phyloP scores from a whole-genome alignment of 2,329 filamentous ascomycete genomes.

The Epichloe aotearoae region DNA sequence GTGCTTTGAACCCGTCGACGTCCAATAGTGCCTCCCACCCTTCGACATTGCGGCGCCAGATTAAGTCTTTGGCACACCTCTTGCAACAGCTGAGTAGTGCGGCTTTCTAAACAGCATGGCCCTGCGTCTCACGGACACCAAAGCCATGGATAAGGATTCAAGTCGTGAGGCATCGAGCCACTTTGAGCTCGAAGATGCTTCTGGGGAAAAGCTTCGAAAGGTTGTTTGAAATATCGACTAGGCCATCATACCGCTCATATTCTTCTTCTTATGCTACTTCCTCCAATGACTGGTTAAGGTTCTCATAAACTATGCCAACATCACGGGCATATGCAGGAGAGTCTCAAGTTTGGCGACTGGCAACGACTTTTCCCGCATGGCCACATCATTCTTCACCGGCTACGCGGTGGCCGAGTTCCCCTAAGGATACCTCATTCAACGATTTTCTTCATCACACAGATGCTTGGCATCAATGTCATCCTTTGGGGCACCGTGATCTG shows the following conservation, averaged over 20 bases:
- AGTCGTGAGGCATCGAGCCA: slow-evolving; percentile 1
- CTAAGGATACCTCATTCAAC: slow-evolving; percentile 19
- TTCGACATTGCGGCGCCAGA: too few relatives aligned
- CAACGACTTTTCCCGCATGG: slow-evolving; percentile 20
- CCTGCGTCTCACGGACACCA: neutral
- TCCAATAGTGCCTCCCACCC: too few relatives aligned
- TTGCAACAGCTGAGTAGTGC: neutral
- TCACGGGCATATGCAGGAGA: slow-evolving; percentile 17
- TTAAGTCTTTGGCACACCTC: too few relatives aligned
- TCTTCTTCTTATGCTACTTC: slow-evolving; percentile 15
- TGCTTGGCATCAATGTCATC: slow-evolving; percentile 20
- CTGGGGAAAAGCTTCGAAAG: neutral
- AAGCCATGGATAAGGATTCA: neutral
- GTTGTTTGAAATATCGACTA: slow-evolving; percentile 15
- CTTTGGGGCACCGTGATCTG: slow-evolving; percentile 27
- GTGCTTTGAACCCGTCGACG: too few relatives aligned
- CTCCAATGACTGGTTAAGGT: slow-evolving; percentile 17
- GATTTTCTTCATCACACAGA: slow-evolving; percentile 18
- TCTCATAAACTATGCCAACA: slow-evolving; percentile 17
- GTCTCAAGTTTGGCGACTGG: slow-evolving; percentile 15
- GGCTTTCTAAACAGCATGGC: neutral
- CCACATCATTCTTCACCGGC: slow-evolving; percentile 18
- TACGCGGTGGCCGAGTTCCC: slow-evolving; percentile 17
- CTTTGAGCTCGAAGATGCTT: neutral
- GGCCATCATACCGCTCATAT: slow-evolving; percentile 15